Evolutionary conservation across 129 eudicot species (phyloP), one percentile per base, ranked within the genome.

Genomic region (Artemisia tridentata): DNA sequence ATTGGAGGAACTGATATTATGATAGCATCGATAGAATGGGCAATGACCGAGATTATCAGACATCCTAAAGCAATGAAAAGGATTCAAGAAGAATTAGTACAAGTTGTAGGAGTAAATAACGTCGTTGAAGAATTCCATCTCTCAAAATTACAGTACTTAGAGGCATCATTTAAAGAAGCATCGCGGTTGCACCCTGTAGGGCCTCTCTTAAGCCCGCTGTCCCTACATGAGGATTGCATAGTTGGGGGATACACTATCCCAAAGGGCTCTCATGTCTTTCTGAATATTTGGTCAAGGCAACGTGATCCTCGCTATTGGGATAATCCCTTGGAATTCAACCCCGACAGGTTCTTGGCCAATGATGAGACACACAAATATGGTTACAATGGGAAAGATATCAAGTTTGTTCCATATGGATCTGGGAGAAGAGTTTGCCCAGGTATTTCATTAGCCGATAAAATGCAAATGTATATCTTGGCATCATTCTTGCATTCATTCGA

Each of bases 241-340:
- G 20, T 51, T 14, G 57, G 57, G n/a, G 57, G 57, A 51, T 51
- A 51, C 18, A 51, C 7, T 14, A 51, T 51, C 19, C 57, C 57
- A 15, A 51, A 51, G 57, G 57, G 57, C 7, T 14, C 18, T 51
- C 18, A 6, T 15, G 20, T 51, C 7, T 51, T 51, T 15, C 0
- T 51, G 8, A 51, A 51, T 1, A 17, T 51, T 51, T 51, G 57
- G 57, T 51, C 57, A 51, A n/a, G n/a, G 18, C 57, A 51, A 4
- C 57, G 57, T 14, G 57, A 51, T 17, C 57, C 57, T 51, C 20
- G 57, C n/a, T 51, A 51, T 4, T 51, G 57, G 57, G 57, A 51
- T 2, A 51, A 51, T 51, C 57, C 57, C 0, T 51, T 51, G 18
- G 57, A 51, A 51, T 51, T 51, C 9, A 51, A 51, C 3, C 57